phyloP scores from a whole-genome alignment of 2,329 filamentous ascomycete genomes.

The Cercospora beticola region DNA sequence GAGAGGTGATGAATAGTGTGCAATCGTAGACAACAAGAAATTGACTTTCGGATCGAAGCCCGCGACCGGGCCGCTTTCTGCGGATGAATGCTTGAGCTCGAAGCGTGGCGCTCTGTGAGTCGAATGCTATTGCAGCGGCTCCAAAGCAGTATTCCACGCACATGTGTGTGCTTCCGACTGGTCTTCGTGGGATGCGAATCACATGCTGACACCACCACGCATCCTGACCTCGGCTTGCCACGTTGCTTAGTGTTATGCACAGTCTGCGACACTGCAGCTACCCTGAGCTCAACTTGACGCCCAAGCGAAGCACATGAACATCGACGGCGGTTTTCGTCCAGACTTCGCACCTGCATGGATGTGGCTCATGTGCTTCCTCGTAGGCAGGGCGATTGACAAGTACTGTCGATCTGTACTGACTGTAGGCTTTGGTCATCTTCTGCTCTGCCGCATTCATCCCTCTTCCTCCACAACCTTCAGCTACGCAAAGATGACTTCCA shows the following conservation, averaged over 20 bases:
- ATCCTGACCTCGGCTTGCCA: constrained; percentile 8
- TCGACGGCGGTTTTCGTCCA: background rate
- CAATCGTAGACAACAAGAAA: background rate
- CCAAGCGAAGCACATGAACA: background rate
- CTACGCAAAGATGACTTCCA: background rate
- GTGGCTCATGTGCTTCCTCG: background rate
- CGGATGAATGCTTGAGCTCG: background rate
- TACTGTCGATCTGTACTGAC: constrained; percentile 1
- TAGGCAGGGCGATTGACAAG: background rate
- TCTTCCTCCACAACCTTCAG: background rate
- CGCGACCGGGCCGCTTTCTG: background rate
- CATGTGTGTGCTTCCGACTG: background rate
- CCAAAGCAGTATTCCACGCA: background rate
- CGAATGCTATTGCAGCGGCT: background rate
- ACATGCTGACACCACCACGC: constrained; percentile 4
- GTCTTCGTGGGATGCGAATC: background rate
- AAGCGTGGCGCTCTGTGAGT: background rate
- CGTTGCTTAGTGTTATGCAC: constrained; percentile 3
- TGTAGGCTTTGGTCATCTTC: background rate
- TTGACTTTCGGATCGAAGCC: background rate
- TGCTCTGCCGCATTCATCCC: background rate
- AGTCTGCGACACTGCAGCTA: constrained; percentile 7
- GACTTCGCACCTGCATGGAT: background rate
- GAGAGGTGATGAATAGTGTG: constrained; percentile 48
- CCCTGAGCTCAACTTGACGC: constrained; percentile 4